A percentile compares a stretch with the other conserved stretches of the same genome.
phyloP scores from a whole-genome alignment of 805 yeast species.

The Saccharomycopsis schoenii region DNA sequence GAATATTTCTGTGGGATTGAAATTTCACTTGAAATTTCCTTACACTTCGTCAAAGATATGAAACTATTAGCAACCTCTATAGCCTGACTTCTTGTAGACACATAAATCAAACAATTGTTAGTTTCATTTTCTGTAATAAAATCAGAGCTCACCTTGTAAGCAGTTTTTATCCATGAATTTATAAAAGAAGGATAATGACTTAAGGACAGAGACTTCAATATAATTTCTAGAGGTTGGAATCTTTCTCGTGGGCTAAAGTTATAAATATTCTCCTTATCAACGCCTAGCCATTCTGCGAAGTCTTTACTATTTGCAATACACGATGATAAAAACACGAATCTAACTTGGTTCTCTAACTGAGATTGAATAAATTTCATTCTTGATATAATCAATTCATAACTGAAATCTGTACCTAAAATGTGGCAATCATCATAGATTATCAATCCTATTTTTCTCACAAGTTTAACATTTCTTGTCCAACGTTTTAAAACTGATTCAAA shows the following conservation, averaged over 20 bases:
- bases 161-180: constrained; percentile 40
- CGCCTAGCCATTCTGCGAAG: constrained; percentile 81
- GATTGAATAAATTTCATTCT: constrained; percentile 62
- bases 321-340: constrained; percentile 51
- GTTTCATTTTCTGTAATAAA: constrained; percentile 23
- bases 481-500: constrained; percentile 65
- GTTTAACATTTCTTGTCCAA: constrained; percentile 69
- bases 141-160: constrained; percentile 33
- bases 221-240: constrained; percentile 45
- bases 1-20: constrained; percentile 27
- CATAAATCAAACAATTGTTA: constrained; percentile 40
- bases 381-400: constrained; percentile 61
- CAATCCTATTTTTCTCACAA: constrained; percentile 57
- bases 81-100: constrained; percentile 45
- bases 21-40: constrained; percentile 30
- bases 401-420: constrained; percentile 42
- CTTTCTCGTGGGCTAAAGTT: constrained; percentile 64
- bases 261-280: constrained; percentile 46
- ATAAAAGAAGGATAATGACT: constrained; percentile 44
- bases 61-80: constrained; percentile 42
- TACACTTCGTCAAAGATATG: constrained; percentile 28
- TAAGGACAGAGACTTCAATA: constrained; percentile 38
- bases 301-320: constrained; percentile 70
- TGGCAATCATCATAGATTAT: constrained; percentile 71
- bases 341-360: constrained; percentile 42